These are phyloP conservation scores for Jimgerdemannia lactiflua DNA, from an alignment of 192 early-diverging fungal species.

Conservation along the genomic window DNA sequence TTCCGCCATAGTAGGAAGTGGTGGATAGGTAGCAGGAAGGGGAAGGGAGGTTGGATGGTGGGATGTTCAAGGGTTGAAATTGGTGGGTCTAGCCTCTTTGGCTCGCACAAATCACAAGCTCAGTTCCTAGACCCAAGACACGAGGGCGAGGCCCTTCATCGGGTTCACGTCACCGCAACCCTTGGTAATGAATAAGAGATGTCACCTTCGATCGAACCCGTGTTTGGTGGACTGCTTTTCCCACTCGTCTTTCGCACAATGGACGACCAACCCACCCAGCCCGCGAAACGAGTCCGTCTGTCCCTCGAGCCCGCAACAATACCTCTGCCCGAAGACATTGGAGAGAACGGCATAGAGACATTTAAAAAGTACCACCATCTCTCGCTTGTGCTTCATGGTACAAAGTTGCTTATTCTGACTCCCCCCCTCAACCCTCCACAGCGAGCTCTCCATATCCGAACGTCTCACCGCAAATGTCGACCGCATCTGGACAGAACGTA, in stretches of 20 bases:
- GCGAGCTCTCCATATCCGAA: slow-evolving; percentile 25
- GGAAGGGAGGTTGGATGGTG: no score
- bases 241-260: background rate
- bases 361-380: slow-evolving; percentile 20
- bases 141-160: no score
- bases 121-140: no score
- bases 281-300: slow-evolving; percentile 26
- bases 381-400: background rate
- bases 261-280: background rate
- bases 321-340: slow-evolving; percentile 21
- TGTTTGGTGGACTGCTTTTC: no score
- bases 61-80: no score
- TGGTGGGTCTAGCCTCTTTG: no score
- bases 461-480: slow-evolving; percentile 34
- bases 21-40: no score
- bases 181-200: no score
- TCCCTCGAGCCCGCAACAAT: slow-evolving; percentile 28
- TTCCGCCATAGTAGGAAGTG: no score
- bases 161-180: no score
- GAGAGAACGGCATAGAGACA: slow-evolving; percentile 26
- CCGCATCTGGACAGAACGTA: slow-evolving; percentile 35
- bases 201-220: no score
- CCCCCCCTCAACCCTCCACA: background rate
- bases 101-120: no score
- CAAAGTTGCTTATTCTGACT: background rate